Conservation (phyloP, 2,329 filamentous ascomycete species). For the Leptodontidium sp. region DNA sequence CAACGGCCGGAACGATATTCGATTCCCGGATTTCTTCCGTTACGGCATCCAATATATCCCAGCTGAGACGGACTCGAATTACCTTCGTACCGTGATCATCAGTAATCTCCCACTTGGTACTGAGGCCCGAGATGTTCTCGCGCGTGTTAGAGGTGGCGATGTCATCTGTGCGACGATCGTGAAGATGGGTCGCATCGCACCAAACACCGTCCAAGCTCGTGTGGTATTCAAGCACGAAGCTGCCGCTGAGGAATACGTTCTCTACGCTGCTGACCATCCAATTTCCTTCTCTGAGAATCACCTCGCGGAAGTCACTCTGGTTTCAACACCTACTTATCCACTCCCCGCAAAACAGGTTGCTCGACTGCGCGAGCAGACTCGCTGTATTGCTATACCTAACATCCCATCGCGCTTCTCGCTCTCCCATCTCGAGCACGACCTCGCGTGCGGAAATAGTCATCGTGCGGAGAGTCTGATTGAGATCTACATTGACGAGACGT, state of each 20-base stretch:
- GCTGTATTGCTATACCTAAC: conserved; percentile 35
- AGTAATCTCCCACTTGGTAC: conserved; percentile 35
- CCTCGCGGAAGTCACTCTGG: conserved; percentile 27
- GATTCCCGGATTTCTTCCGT: conserved; percentile 37
- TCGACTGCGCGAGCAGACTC: conserved; percentile 26
- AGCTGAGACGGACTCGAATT: conserved; percentile 30
- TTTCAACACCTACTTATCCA: conserved; percentile 41
- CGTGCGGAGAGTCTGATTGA: conserved; percentile 33
- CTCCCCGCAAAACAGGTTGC: conserved; percentile 9
- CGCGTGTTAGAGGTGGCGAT: conserved; percentile 39
- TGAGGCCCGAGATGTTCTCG: conserved; percentile 39
- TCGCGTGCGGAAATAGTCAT: conserved; percentile 24
- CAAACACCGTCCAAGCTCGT: conserved; percentile 32
- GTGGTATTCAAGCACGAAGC: conserved; percentile 39
- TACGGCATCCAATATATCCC: conserved; percentile 40
- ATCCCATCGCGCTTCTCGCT: conserved; percentile 28
- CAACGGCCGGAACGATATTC: conserved; percentile 2
- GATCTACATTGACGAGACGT: conserved; percentile 34
- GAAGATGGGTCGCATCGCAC: conserved; percentile 24
- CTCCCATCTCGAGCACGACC: conserved; percentile 19
- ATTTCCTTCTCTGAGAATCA: conserved; percentile 31
- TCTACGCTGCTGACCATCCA: conserved; percentile 29
- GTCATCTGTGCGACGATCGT: conserved; percentile 34
- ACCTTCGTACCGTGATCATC: conserved; percentile 38
- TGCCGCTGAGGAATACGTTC: conserved; percentile 38